Percentiles rank a stretch among this genome's conserved stretches.
Conservation (phyloP, 306 rosid species). For the Glycyrrhiza uralensis region DNA sequence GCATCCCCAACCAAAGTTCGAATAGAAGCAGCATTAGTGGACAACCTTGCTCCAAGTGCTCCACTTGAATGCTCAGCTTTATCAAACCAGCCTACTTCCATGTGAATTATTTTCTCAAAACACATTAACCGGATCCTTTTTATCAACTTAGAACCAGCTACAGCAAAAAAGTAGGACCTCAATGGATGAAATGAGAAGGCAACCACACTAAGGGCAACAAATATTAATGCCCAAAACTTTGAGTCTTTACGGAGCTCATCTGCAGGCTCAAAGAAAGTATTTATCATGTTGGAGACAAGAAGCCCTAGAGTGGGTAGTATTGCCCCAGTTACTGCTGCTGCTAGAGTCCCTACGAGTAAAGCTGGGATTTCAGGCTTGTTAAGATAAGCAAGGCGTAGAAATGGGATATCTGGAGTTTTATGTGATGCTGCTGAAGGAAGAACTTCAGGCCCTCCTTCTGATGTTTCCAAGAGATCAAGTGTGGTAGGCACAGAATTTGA, state of each 20-base stretch:
- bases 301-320: conserved; percentile 50
- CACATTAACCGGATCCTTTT: conserved; percentile 56
- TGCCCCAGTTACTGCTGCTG: conserved; percentile 52
- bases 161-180: conserved; percentile 53
- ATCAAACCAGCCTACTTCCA: conserved; percentile 86
- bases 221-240: conserved; percentile 58
- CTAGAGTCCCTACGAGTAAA: conserved; percentile 51
- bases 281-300: conserved; percentile 41
- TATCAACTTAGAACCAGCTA: conserved; percentile 65
- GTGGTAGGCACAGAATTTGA: conserved; percentile 39
- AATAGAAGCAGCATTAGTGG: conserved; percentile 61
- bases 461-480: conserved; percentile 19
- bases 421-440: conserved; percentile 19
- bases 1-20: conserved; percentile 71
- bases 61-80: conserved; percentile 69
- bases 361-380: conserved; percentile 76
- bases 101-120: conserved; percentile 61
- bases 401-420: conserved; percentile 39
- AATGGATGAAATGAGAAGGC: conserved; percentile 42
- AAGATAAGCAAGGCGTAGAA: conserved; percentile 55
- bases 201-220: conserved; percentile 42
- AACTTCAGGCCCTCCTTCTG: conserved; percentile 22
- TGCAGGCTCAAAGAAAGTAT: conserved; percentile 59
- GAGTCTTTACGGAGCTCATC: conserved; percentile 58
- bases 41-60: conserved; percentile 69